Evolutionary conservation across 2,329 filamentous ascomycete species (phyloP), one percentile per base, ranked within the genome.

Genomic region (Huntiella decipiens): DNA sequence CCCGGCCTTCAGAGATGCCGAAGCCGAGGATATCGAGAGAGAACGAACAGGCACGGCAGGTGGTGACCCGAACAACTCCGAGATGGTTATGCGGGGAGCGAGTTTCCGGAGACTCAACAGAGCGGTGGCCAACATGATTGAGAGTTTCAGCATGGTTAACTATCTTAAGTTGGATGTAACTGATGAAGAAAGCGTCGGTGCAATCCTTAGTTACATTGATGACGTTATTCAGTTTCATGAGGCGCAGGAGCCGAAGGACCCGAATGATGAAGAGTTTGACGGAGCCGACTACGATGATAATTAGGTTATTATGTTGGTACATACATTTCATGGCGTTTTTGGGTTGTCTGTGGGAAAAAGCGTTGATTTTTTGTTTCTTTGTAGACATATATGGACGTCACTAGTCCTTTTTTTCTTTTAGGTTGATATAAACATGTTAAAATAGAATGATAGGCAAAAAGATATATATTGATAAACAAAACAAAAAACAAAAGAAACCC

Each of bases 61-160:
- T 11, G 28, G 12, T 13, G 34, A 44, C 11, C 38, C 41, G 28
- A 41, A 48, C 56, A 75, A 87, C 52, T 67, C 73, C 48, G 71
- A 76, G 51, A 75, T 77, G 44, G 59, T 93, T 49, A 82, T 94
- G 80, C 79, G 73, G 44, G 87, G 88, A 3, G 70, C 74, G 1
- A 82, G 82, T 13, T 96, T 94, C 61, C 74, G 82, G 51, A 73
- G 76, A 54, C 65, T 96, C 53, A 95, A 95, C 59, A 74, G 76
- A 51, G 88, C 88, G 0, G 88, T 98, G 4, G 91, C 83, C 1
- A 76, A 82, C 45, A 66, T 98, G 52, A 94, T 98, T 53, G 91
- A 96, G 60, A 91, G 85, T 61, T 98, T 95, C 64, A 93, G 86
- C 64, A 92, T 98, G 84, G 84, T 98, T 10, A 93, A 83, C 41